Conservation (phyloP, 2,329 filamentous ascomycete genomes). For the Chrysoporthe austroafricana region DNA sequence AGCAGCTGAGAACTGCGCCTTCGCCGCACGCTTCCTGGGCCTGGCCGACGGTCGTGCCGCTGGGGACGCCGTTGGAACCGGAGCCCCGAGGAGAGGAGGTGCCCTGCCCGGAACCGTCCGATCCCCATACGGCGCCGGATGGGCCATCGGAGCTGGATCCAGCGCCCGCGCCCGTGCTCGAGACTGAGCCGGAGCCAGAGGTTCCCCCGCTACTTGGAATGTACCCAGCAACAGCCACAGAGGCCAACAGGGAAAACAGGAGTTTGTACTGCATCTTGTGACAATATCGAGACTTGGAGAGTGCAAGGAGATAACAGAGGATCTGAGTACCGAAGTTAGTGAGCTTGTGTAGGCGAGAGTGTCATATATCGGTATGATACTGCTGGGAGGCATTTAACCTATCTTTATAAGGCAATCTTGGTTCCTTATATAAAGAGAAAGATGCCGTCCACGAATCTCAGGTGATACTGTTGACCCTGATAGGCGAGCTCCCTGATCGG, state of each 20-base stretch:
- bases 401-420: not conserved
- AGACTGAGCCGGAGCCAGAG: not conserved
- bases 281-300: not conserved
- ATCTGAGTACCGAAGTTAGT: too few species aligned
- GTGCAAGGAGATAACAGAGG: not conserved
- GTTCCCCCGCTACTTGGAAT: not conserved
- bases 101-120: not conserved
- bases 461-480: not conserved
- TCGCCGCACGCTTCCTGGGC: conserved; percentile 5
- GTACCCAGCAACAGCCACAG: conserved; percentile 5
- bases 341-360: not conserved
- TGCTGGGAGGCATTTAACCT: not conserved
- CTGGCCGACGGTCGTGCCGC: not conserved
- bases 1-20: conserved; percentile 2
- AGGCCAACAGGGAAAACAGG: not conserved
- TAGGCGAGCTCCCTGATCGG: not conserved
- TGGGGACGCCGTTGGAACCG: not conserved
- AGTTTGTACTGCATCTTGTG: conserved; percentile 7
- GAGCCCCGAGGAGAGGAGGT: not conserved
- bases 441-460: not conserved
- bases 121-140: not conserved
- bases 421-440: not conserved
- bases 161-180: too few species aligned
- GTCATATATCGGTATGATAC: not conserved
- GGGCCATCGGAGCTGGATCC: too few species aligned